A percentile compares a stretch with the other conserved stretches of the same genome.
Evolutionary conservation across 2,329 filamentous ascomycete species (phyloP).

Genomic region (Ophiostoma perfectum): DNA sequence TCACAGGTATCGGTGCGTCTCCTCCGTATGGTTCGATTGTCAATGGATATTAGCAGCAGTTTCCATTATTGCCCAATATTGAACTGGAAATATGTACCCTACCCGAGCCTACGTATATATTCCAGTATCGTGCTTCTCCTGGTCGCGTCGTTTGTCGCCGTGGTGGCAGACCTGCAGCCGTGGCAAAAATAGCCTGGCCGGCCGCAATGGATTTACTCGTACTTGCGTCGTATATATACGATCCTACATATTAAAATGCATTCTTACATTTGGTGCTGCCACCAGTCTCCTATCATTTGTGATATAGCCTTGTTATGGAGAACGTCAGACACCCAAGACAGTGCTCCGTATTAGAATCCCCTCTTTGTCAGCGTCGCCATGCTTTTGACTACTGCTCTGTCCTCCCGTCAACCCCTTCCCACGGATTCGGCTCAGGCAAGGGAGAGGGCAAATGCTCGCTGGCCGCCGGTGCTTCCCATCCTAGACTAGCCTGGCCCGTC

Average conservation of each 20-base stretch:
- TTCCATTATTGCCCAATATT: conserved; percentile 1
- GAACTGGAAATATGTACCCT: no score
- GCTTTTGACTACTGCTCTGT: not conserved
- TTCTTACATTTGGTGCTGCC: no score
- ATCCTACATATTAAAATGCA: no score
- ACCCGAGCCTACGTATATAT: no score
- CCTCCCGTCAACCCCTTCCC: not conserved
- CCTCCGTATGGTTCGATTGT: not conserved
- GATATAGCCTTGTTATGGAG: not conserved
- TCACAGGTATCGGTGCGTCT: no score
- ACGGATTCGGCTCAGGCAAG: not conserved
- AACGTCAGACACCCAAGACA: no score
- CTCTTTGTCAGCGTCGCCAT: not conserved
- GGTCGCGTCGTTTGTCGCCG: not conserved
- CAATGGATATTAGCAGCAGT: not conserved
- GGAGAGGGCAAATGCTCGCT: not conserved
- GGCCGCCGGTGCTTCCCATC: not conserved
- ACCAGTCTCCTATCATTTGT: not conserved
- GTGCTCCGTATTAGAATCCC: not conserved
- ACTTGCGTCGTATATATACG: no score
- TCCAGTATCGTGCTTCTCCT: not conserved
- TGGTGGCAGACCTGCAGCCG: not conserved
- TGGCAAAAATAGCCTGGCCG: conserved; percentile 3
- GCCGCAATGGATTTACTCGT: not conserved
- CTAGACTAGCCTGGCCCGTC: no score